phyloP scores from a whole-genome alignment of 140 eudicot species.

The Ambrosia hybrid region DNA sequence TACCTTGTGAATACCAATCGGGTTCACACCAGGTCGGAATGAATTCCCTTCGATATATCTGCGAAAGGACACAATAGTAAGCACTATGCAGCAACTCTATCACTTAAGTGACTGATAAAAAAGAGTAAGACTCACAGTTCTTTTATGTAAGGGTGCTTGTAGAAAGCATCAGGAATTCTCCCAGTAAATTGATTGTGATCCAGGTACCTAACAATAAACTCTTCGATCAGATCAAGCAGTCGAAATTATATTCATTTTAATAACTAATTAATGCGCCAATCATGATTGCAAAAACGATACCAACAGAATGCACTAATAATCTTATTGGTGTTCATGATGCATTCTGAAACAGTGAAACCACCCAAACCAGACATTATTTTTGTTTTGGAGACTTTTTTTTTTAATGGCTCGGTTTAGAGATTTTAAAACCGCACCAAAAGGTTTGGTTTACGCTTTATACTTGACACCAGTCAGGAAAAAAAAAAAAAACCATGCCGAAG shows the following conservation, averaged over 20 bases:
- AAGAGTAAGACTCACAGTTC: conserved; percentile 59
- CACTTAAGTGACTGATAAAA: background rate
- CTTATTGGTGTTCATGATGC: background rate
- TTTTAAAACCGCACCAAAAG: background rate
- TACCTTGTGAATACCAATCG: conserved; percentile 81
- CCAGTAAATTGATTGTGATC: conserved; percentile 95
- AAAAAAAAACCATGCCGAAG: background rate
- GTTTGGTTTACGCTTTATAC: background rate
- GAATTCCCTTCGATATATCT: conserved; percentile 94
- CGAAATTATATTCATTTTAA: background rate
- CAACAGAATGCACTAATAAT: background rate
- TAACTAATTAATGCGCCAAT: background rate
- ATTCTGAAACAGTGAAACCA: background rate
- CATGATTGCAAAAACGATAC: background rate
- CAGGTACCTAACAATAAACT: conserved; percentile 57
- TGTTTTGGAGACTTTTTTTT: background rate
- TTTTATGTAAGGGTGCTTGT: conserved; percentile 82
- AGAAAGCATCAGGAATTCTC: conserved; percentile 89
- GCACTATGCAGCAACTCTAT: background rate
- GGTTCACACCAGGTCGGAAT: conserved; percentile 85
- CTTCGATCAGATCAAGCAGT: conserved; percentile 3
- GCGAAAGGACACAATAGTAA: conserved; percentile 20
- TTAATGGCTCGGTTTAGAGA: background rate
- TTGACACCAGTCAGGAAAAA: background rate
- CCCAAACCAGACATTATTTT: background rate